Evolutionary conservation across 1,139 yeast genomes (phyloP).

Genomic region (Hanseniaspora sp.): DNA sequence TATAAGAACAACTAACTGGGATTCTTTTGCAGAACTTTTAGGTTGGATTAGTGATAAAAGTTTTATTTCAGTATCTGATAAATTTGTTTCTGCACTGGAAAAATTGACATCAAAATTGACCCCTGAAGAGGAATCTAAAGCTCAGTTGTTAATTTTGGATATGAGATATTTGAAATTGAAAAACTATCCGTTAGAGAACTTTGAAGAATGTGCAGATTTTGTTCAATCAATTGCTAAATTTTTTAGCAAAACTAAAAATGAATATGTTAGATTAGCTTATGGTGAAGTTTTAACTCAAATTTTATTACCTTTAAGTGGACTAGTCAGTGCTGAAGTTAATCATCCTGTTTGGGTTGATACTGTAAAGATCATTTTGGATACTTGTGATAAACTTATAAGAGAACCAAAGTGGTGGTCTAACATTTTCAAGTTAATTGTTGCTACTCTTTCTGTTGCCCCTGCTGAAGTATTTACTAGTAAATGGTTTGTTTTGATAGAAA

Average conservation of each 20-base stretch:
- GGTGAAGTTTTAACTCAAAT: conserved; percentile 72
- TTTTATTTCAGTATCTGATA: conserved; percentile 78
- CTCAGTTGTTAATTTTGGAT: conserved; percentile 72
- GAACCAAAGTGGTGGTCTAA: conserved; percentile 60
- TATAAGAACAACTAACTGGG: conserved; percentile 88
- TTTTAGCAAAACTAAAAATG: conserved; percentile 54
- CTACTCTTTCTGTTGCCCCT: conserved; percentile 72
- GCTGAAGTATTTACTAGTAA: conserved; percentile 60
- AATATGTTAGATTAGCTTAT: conserved; percentile 59
- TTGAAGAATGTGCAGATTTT: conserved; percentile 90
- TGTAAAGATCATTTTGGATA: conserved; percentile 49
- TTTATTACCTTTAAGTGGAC: conserved; percentile 70
- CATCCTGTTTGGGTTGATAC: conserved; percentile 94
- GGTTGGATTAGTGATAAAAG: conserved; percentile 84
- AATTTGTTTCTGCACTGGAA: conserved; percentile 87
- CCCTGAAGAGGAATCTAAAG: conserved; percentile 56
- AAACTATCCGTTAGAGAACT: conserved; percentile 74
- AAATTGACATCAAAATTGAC: conserved; percentile 50
- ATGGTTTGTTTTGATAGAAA: conserved; percentile 65
- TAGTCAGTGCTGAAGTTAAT: conserved; percentile 84
- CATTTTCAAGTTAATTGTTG: conserved; percentile 58
- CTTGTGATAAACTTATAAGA: conserved; percentile 35
- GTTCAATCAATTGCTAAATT: conserved; percentile 76
- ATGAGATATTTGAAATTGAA: conserved; percentile 74
- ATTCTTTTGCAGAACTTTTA: conserved; percentile 72